phyloP scores from a whole-genome alignment of 2,329 filamentous ascomycete species.

The Geoglossum cookeanum region DNA sequence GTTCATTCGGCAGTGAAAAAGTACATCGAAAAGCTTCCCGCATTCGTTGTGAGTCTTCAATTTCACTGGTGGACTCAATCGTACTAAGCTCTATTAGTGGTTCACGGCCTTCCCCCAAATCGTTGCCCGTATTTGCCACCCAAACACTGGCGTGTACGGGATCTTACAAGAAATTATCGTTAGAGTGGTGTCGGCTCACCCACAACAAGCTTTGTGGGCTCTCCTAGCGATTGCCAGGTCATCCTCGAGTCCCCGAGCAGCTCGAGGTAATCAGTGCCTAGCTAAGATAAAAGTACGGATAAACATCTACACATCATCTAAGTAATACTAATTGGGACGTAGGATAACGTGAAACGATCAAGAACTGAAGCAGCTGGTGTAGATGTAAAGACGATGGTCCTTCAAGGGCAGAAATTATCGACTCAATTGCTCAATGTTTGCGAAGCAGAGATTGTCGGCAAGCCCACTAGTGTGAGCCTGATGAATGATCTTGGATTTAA shows the following conservation, averaged over 20 bases:
- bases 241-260: conserved; percentile 47
- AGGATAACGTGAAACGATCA: conserved; percentile 33
- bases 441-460: conserved; percentile 54
- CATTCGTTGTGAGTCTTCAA: conserved; percentile 23
- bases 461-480: conserved; percentile 56
- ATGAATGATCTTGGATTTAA: conserved; percentile 65
- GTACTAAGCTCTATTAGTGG: conserved; percentile 18
- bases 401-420: conserved; percentile 63
- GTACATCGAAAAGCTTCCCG: conserved; percentile 40
- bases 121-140: conserved; percentile 86
- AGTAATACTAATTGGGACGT: conserved; percentile 8
- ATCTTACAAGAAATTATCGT: conserved; percentile 61
- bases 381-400: conserved; percentile 54
- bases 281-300: conserved; percentile 20
- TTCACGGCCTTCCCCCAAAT: conserved; percentile 67
- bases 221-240: conserved; percentile 75
- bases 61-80: neutral
- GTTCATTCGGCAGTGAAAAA: conserved; percentile 63
- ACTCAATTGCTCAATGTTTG: conserved; percentile 67
- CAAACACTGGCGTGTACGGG: conserved; percentile 57
- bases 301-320: conserved; percentile 10
- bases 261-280: conserved; percentile 28
- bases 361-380: conserved; percentile 20
- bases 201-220: conserved; percentile 82
- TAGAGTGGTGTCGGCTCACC: conserved; percentile 72